Percentiles rank a stretch among this genome's conserved stretches.
These are phyloP conservation scores for Phytophthora crassamura DNA, from an alignment of 352 stramenopile genomes.

Conservation along the genomic window DNA sequence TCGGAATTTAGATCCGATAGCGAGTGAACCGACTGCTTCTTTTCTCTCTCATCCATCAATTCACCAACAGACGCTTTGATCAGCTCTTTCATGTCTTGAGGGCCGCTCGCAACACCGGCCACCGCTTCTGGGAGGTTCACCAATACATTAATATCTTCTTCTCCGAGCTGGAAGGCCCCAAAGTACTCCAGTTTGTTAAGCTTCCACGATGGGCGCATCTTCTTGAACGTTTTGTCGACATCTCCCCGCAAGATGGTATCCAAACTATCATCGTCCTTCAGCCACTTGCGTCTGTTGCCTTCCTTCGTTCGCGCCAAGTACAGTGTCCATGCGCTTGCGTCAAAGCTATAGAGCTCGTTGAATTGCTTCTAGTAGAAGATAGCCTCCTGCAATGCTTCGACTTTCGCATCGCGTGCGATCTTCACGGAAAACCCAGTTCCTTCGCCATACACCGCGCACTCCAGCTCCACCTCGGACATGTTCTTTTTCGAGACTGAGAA, in stretches of 20 bases:
- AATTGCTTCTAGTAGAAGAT: not conserved
- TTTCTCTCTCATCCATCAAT: no score
- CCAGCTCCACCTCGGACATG: conserved; percentile 3
- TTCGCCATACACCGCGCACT: conserved; percentile 37
- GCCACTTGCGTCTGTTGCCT: conserved; percentile 16
- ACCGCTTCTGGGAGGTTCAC: no score
- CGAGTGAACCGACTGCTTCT: no score
- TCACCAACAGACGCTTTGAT: no score
- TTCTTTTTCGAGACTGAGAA: conserved; percentile 20
- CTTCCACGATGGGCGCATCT: conserved; percentile 25
- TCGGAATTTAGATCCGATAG: no score
- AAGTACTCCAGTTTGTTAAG: conserved; percentile 20
- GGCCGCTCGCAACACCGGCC: no score
- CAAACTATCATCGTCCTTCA: conserved; percentile 27
- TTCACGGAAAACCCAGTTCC: conserved; percentile 28
- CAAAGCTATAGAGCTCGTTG: no score
- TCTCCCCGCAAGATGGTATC: conserved; percentile 13
- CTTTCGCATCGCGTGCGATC: conserved; percentile 26
- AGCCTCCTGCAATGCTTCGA: conserved; percentile 31
- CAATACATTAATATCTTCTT: not conserved
- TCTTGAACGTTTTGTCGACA: conserved; percentile 17
- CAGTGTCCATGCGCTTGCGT: conserved; percentile 4
- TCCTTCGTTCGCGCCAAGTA: conserved; percentile 29
- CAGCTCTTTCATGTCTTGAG: no score
- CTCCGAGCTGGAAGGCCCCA: conserved; percentile 19